These are phyloP conservation scores for Kurtzmaniella quercitrusa DNA, from an alignment of 1,139 yeast genomes.

Conservation along the genomic window DNA sequence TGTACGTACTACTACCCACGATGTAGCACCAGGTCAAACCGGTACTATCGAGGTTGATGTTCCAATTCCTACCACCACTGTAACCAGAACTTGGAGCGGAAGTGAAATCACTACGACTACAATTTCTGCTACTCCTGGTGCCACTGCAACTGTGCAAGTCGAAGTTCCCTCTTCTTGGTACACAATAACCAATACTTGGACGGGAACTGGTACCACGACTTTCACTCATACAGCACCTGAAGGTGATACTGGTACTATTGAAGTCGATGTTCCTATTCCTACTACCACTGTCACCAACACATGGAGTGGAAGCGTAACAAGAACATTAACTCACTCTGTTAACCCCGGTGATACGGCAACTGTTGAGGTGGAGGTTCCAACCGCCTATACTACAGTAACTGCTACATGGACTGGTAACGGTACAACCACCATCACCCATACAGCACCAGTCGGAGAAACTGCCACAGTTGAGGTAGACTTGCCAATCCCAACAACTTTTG, in stretches of 20 bases:
- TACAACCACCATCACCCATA: slow-evolving; percentile 8
- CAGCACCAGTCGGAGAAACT: slow-evolving; percentile 10
- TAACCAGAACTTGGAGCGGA: slow-evolving; percentile 10
- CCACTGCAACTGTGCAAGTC: slow-evolving; percentile 11
- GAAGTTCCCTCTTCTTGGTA: slow-evolving; percentile 11
- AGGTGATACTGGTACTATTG: slow-evolving; percentile 10
- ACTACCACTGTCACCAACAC: slow-evolving; percentile 2
- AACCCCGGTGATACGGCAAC: slow-evolving; percentile 5
- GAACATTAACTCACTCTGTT: not conserved
- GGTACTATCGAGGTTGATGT: slow-evolving; percentile 16
- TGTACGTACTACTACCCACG: not conserved
- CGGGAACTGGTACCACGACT: slow-evolving; percentile 9
- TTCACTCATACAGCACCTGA: slow-evolving; percentile 7
- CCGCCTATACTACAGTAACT: slow-evolving; percentile 13
- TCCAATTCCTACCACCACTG: slow-evolving; percentile 13
- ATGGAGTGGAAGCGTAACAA: slow-evolving; percentile 2
- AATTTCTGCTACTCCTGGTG: slow-evolving; percentile 3
- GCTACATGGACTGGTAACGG: slow-evolving; percentile 11
- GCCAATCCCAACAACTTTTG: slow-evolving; percentile 8
- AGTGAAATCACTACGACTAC: slow-evolving; percentile 4
- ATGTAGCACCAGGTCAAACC: slow-evolving; percentile 11
- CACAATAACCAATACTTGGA: slow-evolving; percentile 12
- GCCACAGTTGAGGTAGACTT: slow-evolving; percentile 9
- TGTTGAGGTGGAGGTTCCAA: slow-evolving; percentile 11
- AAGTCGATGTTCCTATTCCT: slow-evolving; percentile 12